These are phyloP conservation scores for Magnaporthales sp. DNA, from an alignment of 2,329 filamentous ascomycete species.

Conservation along the genomic window DNA sequence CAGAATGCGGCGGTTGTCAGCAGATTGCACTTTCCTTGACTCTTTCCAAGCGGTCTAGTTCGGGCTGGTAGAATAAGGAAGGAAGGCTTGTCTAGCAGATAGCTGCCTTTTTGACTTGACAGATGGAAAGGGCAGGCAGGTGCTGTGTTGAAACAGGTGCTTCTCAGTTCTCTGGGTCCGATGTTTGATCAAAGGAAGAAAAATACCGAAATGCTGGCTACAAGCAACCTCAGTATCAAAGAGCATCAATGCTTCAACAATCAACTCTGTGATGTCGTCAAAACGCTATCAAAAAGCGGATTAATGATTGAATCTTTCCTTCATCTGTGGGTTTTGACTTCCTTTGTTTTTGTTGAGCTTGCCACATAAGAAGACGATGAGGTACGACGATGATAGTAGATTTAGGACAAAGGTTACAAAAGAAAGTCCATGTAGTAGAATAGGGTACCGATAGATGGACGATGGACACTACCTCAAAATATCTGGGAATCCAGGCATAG, in stretches of 20 bases:
- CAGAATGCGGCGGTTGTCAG: neutral
- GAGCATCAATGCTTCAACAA: too few relatives aligned
- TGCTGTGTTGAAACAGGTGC: neutral
- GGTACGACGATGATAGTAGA: neutral
- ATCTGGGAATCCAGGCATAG: neutral
- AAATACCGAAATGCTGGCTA: neutral
- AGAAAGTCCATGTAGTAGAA: neutral
- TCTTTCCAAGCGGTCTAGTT: neutral
- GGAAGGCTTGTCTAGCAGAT: neutral
- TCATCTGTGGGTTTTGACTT: too few relatives aligned
- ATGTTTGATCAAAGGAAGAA: neutral
- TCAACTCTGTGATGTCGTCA: too few relatives aligned
- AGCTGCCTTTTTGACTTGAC: neutral
- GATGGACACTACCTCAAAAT: neutral
- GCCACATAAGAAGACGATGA: neutral
- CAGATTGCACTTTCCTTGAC: neutral
- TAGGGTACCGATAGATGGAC: neutral
- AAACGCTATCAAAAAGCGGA: too few relatives aligned
- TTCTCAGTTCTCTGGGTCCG: neutral
- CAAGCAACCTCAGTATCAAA: neutral
- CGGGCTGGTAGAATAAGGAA: neutral
- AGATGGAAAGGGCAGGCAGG: neutral
- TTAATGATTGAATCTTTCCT: too few relatives aligned
- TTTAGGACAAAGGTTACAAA: neutral
- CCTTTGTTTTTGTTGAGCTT: neutral